Percentiles rank a stretch among this genome's conserved stretches.
phyloP scores from a whole-genome alignment of 2,329 filamentous ascomycete genomes.

The Phyllosticta citrichinensis region DNA sequence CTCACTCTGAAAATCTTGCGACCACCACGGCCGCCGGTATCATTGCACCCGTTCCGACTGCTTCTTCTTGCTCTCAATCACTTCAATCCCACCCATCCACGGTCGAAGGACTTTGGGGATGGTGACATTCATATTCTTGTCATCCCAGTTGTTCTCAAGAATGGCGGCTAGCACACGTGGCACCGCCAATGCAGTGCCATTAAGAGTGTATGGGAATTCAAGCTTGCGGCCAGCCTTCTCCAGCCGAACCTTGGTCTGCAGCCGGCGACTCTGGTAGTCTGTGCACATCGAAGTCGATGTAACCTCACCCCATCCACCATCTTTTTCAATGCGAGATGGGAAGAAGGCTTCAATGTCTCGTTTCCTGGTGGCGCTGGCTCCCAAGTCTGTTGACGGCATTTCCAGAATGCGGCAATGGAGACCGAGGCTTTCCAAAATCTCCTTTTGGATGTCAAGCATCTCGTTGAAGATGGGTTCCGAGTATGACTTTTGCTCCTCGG shows the following conservation, averaged over 20 bases:
- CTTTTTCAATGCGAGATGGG: constrained; percentile 59
- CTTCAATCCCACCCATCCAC: constrained; percentile 60
- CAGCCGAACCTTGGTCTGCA: constrained; percentile 62
- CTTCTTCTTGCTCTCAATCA: constrained; percentile 18
- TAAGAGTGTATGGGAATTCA: constrained; percentile 78
- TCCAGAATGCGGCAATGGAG: constrained; percentile 83
- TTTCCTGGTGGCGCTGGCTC: constrained; percentile 78
- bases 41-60: not conserved
- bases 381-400: constrained; percentile 83
- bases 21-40: not conserved
- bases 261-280: constrained; percentile 80
- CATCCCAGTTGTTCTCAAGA: constrained; percentile 84
- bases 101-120: constrained; percentile 71
- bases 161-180: constrained; percentile 82
- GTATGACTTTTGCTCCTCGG: constrained; percentile 13
- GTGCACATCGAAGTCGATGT: constrained; percentile 85
- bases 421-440: constrained; percentile 67
- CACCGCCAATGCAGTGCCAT: constrained; percentile 87
- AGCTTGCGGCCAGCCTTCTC: constrained; percentile 40
- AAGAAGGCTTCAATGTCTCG: constrained; percentile 92
- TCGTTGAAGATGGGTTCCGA: constrained; percentile 61
- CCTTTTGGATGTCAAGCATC: constrained; percentile 76
- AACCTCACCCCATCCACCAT: constrained; percentile 83
- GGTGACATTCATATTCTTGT: constrained; percentile 52
- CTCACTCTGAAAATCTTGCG: not conserved